Base-by-base conservation (phyloP, 257 asterid species). In the Lycium ferocissimum region DNA sequence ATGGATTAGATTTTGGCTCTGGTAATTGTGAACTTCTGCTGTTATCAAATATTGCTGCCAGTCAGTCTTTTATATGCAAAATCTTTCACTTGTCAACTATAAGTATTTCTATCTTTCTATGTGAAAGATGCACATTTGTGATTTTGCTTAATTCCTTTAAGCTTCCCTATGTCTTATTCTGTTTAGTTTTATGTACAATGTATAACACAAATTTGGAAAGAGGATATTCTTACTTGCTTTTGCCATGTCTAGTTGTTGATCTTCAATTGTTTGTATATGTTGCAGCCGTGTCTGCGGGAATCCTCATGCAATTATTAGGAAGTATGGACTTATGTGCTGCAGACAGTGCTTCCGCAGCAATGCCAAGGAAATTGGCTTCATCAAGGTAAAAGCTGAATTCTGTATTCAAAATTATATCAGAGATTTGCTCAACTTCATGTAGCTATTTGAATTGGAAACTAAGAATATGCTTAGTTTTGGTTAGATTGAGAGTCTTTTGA, bases 331-430 rank as follows among this genome's bases (percentile, higher is more conserved):
- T 49, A 84, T 84, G 86, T 84, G 86, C 75, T 84, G 86, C 79
- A 75, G 86, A n/a, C 86, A 84, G 66, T 84, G 86, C 78, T 84
- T 84, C 86, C 86, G 86, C 76, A 58, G 76, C 79, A 84, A 84
- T 40, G 86, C 86, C 2, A 84, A 84, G 83, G 86, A 84, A 37
- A 84, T 84, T 15, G 86, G 86, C 22, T 84, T 84, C 79, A 84
- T 84, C 43, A 84, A 84, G 86, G 86, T 83, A 81, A 26, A 53
- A 2, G 2, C 14, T 13, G 1, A 35, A 7, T 15, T 14, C 17
- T 76, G 0, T 76, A 7, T 76, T 75, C 1, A 2, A 51, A 26
- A 33, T 22, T 51, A 0, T 22, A 26, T 17, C 14, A 0, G 11
- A 0, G 11, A 7, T 0, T 51, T 49, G 2, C 59, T 20, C 11